Evolutionary conservation across 495 filamentous ascomycete genomes (phyloP).

Genomic region (Podospora pseudopauciseta): DNA sequence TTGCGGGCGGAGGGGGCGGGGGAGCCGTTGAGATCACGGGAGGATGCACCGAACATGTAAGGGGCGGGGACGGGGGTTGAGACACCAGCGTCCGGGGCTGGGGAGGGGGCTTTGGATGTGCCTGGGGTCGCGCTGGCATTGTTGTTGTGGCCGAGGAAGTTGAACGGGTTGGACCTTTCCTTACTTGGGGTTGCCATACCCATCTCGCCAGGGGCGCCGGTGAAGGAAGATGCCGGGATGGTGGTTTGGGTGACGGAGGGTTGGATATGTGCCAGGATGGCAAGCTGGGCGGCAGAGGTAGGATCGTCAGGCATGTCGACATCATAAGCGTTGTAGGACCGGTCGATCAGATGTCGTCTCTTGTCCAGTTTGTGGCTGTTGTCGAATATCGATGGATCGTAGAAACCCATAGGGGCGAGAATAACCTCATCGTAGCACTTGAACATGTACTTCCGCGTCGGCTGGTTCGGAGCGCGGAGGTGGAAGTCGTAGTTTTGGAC

Average conservation of each 20-base stretch:
- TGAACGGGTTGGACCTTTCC: conserved; percentile 50
- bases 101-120: conserved; percentile 82
- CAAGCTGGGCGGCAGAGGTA: conserved; percentile 75
- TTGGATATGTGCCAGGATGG: conserved; percentile 66
- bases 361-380: conserved; percentile 71
- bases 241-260: conserved; percentile 49
- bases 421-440: conserved; percentile 94
- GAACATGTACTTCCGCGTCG: conserved; percentile 86
- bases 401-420: conserved; percentile 85
- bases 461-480: conserved; percentile 78
- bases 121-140: conserved; percentile 67
- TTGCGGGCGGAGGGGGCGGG: conserved; percentile 45
- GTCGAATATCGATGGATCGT: conserved; percentile 82
- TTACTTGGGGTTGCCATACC: conserved; percentile 49
- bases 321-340: conserved; percentile 91
- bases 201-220: conserved; percentile 32
- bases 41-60: conserved; percentile 45
- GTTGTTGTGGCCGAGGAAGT: conserved; percentile 52
- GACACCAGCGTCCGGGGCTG: conserved; percentile 66
- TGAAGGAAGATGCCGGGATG: conserved; percentile 30
- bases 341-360: conserved; percentile 71
- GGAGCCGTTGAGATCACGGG: conserved; percentile 43
- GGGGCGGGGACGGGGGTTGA: conserved; percentile 62
- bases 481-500: conserved; percentile 83
- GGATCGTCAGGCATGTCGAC: conserved; percentile 82